Evolutionary conservation across 2,329 filamentous ascomycete genomes (phyloP).

Genomic region (Pyrenophora teres): DNA sequence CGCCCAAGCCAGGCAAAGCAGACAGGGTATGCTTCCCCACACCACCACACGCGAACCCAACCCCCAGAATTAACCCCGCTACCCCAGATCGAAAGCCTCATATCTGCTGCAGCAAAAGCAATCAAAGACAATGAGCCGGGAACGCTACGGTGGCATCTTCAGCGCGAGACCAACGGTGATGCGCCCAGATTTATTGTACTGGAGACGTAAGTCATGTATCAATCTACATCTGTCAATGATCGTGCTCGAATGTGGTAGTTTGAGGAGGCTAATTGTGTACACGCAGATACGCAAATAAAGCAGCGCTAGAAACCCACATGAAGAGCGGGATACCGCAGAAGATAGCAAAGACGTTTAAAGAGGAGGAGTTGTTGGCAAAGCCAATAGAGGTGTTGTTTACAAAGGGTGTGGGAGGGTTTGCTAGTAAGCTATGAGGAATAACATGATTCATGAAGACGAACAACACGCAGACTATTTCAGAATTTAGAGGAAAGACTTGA

Average conservation of each 20-base stretch:
- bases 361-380: constrained; percentile 35
- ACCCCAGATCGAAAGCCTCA: constrained; percentile 38
- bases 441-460: no score
- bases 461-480: no score
- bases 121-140: constrained; percentile 43
- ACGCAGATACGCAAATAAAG: constrained; percentile 39
- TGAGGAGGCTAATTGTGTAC: background rate
- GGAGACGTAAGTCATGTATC: constrained; percentile 35
- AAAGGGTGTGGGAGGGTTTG: constrained; percentile 36
- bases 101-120: constrained; percentile 25
- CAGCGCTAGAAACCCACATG: constrained; percentile 32
- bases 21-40: constrained; percentile 28
- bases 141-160: constrained; percentile 40
- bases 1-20: constrained; percentile 39
- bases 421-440: constrained; percentile 11
- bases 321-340: constrained; percentile 30
- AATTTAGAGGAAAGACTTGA: no score
- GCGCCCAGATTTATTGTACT: constrained; percentile 37
- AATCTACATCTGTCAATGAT: background rate
- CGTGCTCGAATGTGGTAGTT: background rate
- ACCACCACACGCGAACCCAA: background rate
- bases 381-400: constrained; percentile 38
- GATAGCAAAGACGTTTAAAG: constrained; percentile 29
- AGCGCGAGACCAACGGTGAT: constrained; percentile 36
- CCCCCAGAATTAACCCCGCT: background rate